phyloP scores from a whole-genome alignment of 345 rosid genomes.

The Salix udensis region DNA sequence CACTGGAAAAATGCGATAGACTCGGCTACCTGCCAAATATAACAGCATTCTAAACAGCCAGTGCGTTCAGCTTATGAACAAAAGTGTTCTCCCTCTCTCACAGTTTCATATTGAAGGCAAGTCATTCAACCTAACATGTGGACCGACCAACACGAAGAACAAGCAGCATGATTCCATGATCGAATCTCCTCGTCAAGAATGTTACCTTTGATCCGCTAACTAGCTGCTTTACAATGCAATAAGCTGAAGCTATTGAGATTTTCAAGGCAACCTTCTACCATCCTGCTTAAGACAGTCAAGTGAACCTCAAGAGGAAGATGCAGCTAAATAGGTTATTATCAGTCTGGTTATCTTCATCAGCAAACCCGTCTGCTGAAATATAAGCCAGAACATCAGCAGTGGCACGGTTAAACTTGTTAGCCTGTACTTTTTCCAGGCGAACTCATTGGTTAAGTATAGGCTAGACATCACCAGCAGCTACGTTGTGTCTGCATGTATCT shows the following conservation, averaged over 20 bases:
- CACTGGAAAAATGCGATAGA: too few species aligned
- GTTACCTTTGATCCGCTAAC: conserved; percentile 15
- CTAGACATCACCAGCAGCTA: neutral
- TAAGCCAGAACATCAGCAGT: neutral
- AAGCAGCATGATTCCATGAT: conserved; percentile 12
- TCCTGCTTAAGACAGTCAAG: neutral
- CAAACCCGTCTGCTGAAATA: neutral
- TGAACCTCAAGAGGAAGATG: conserved; percentile 1
- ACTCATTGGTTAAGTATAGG: conserved; percentile 1
- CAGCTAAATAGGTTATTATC: neutral
- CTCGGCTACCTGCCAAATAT: neutral
- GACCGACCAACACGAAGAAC: neutral
- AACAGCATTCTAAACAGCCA: neutral
- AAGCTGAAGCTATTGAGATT: conserved; percentile 9
- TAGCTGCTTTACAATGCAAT: conserved; percentile 21
- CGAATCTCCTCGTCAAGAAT: conserved; percentile 11
- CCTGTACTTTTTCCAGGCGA: conserved; percentile 13
- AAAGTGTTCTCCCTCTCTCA: neutral
- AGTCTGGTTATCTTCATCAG: conserved; percentile 3
- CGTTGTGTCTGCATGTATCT: neutral
- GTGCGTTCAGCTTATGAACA: neutral
- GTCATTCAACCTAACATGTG: neutral
- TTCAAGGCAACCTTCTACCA: conserved; percentile 1
- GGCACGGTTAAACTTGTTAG: conserved; percentile 3
- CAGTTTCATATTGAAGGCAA: neutral